Conservation (phyloP, 2,329 filamentous ascomycete species). For the Phialophora chinensis region DNA sequence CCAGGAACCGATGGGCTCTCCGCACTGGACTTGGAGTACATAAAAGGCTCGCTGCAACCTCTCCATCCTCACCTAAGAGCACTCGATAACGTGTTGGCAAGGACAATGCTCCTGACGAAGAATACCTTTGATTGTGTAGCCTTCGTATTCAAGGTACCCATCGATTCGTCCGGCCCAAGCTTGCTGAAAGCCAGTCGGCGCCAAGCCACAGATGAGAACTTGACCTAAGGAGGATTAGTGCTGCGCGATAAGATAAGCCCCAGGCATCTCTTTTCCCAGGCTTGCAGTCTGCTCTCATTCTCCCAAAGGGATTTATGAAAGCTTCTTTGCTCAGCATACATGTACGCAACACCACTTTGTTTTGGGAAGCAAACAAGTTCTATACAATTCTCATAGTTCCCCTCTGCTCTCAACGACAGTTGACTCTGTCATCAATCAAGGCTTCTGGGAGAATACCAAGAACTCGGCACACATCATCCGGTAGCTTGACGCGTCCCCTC, state of each 20-base stretch:
- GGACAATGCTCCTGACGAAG: background rate
- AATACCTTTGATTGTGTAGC: background rate
- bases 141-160: background rate
- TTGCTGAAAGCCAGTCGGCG: background rate
- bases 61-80: background rate
- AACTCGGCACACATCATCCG: constrained; percentile 27
- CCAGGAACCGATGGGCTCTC: background rate
- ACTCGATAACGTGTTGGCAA: background rate
- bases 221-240: background rate
- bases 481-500: constrained; percentile 15
- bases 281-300: background rate
- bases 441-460: constrained; percentile 2
- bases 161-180: background rate
- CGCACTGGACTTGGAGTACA: background rate
- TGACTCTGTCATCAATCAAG: background rate
- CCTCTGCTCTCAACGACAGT: background rate
- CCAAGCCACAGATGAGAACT: constrained; percentile 7
- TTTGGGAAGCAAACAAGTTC: background rate
- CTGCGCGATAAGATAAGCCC: background rate
- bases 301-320: background rate
- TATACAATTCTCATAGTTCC: background rate
- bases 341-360: constrained; percentile 1
- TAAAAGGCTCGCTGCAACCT: background rate
- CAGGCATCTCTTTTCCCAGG: background rate
- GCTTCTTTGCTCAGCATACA: background rate